Evolutionary conservation across 2,329 filamentous ascomycete species (phyloP).

Genomic region (Botryotinia narcissicola): DNA sequence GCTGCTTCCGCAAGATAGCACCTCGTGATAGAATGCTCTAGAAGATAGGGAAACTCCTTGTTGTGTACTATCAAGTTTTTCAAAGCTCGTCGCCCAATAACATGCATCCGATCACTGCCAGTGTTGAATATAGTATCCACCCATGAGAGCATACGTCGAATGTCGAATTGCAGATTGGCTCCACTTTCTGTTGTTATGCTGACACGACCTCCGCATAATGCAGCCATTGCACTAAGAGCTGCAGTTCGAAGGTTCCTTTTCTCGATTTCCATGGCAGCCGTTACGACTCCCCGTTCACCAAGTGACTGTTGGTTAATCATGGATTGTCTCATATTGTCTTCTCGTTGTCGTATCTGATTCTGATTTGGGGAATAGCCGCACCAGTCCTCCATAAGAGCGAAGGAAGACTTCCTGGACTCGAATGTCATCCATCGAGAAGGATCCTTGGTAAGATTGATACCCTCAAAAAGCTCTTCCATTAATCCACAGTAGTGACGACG

Average conservation of each 20-base stretch:
- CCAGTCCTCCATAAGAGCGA: conserved; percentile 98
- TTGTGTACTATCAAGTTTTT: conserved; percentile 91
- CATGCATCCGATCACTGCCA: conserved; percentile 85
- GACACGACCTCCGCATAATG: conserved; percentile 82
- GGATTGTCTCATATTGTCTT: conserved; percentile 84
- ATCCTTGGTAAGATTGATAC: conserved; percentile 80
- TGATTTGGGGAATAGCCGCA: conserved; percentile 96
- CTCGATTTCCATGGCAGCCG: conserved; percentile 93
- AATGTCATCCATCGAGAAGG: conserved; percentile 96
- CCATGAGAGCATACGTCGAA: conserved; percentile 91
- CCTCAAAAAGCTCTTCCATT: conserved; percentile 89
- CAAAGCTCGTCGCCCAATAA: conserved; percentile 82
- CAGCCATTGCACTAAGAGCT: conserved; percentile 91
- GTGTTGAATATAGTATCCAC: conserved; percentile 93
- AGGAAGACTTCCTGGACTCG: conserved; percentile 90
- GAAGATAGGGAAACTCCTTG: conserved; percentile 76
- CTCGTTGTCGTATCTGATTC: conserved; percentile 72
- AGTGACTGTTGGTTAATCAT: conserved; percentile 74
- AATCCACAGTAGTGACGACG: conserved; percentile 92
- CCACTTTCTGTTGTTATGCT: conserved; percentile 86
- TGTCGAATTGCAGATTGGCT: conserved; percentile 84
- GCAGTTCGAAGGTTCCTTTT: conserved; percentile 89
- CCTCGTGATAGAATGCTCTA: conserved; percentile 86
- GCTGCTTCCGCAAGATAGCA: conserved; percentile 81
- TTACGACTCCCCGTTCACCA: conserved; percentile 73